These are phyloP conservation scores for Teratosphaeria destructans DNA, from an alignment of 2,329 filamentous ascomycete genomes.

Conservation along the genomic window DNA sequence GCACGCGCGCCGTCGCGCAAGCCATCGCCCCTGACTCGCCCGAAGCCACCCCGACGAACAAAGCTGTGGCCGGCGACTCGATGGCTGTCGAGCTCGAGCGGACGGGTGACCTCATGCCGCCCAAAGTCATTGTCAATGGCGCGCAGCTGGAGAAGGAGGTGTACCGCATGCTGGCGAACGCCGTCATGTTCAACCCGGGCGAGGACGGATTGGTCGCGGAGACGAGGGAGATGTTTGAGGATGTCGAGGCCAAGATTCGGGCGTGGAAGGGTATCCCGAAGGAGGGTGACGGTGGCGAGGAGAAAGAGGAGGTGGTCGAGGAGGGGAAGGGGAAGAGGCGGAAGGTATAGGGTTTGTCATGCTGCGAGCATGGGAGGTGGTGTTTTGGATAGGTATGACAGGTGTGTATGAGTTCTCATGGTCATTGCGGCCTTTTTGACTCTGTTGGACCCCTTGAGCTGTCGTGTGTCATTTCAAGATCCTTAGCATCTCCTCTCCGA, in stretches of 20 bases:
- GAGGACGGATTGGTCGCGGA: slow-evolving; percentile 83
- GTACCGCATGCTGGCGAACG: slow-evolving; percentile 94
- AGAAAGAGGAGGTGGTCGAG: slow-evolving; percentile 13
- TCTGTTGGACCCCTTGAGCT: too few species aligned
- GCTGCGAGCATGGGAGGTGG: neutral
- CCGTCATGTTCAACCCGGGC: slow-evolving; percentile 95
- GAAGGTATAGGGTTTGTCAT: neutral
- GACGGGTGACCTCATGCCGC: slow-evolving; percentile 68
- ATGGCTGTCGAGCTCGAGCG: slow-evolving; percentile 52
- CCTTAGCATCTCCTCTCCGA: too few species aligned
- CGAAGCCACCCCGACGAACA: slow-evolving; percentile 42
- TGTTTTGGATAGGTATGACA: neutral
- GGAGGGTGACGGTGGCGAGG: slow-evolving; percentile 16
- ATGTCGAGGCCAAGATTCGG: slow-evolving; percentile 68
- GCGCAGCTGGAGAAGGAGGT: slow-evolving; percentile 86
- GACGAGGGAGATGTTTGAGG: slow-evolving; percentile 78
- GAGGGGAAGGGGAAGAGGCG: slow-evolving; percentile 4
- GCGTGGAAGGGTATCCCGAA: slow-evolving; percentile 65
- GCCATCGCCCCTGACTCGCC: slow-evolving; percentile 43
- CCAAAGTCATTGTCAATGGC: slow-evolving; percentile 84
- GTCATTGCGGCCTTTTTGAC: too few species aligned
- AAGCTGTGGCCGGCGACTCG: slow-evolving; percentile 5
- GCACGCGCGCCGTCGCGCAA: slow-evolving; percentile 47
- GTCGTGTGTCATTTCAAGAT: too few species aligned
- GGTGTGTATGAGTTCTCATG: neutral